Percentiles rank a stretch among this genome's conserved stretches.
phyloP scores from a whole-genome alignment of 805 yeast species.

The Spathaspora girioi region DNA sequence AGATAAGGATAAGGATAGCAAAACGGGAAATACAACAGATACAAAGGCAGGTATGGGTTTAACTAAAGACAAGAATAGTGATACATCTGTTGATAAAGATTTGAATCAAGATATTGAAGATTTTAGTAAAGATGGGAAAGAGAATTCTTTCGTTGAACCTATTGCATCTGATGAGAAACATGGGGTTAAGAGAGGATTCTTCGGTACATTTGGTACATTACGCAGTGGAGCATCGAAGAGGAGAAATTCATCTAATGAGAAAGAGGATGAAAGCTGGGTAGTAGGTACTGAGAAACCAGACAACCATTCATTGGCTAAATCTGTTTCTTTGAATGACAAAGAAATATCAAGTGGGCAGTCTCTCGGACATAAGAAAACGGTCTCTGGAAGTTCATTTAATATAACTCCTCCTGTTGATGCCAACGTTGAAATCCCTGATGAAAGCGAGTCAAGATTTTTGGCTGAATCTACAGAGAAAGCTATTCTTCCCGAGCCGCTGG shows the following conservation, averaged over 20 bases:
- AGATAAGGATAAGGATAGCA: not conserved
- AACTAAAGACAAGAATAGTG: not conserved
- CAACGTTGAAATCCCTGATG: not conserved
- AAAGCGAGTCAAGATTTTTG: not conserved
- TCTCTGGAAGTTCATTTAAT: slow-evolving; percentile 2
- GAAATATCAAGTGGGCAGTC: not conserved
- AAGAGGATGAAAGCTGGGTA: not conserved
- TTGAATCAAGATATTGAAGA: not conserved
- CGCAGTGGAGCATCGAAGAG: not conserved
- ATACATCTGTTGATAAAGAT: not conserved
- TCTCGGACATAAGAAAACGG: not conserved
- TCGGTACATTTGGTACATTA: not conserved
- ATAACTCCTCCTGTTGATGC: not conserved
- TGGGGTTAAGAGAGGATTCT: not conserved
- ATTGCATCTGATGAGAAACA: not conserved
- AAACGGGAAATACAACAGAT: not conserved
- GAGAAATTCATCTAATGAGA: not conserved
- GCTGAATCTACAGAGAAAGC: not conserved
- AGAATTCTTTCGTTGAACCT: not conserved
- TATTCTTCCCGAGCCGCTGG: not conserved
- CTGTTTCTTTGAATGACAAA: not conserved
- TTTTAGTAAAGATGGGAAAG: not conserved
- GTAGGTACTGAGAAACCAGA: not conserved
- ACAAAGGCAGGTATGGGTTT: not conserved
- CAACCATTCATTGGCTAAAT: not conserved